Conservation (phyloP, 2,329 filamentous ascomycete species). For the Elsinoe arachidis region DNA sequence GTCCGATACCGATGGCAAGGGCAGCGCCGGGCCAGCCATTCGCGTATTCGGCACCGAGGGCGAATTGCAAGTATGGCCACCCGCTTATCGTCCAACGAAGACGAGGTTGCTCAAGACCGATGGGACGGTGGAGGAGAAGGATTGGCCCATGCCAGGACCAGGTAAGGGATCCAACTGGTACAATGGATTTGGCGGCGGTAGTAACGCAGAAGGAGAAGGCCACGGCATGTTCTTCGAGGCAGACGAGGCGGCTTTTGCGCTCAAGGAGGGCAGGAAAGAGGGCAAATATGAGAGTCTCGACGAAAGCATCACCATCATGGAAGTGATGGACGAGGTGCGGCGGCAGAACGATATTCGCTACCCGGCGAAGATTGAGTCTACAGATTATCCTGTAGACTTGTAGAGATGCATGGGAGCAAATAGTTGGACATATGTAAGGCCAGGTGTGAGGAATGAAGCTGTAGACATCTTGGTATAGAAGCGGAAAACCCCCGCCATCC, state of each 20-base stretch:
- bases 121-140: conserved; percentile 40
- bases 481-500: not conserved
- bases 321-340: conserved; percentile 63
- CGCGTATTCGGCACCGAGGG: conserved; percentile 73
- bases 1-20: conserved; percentile 53
- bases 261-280: conserved; percentile 70
- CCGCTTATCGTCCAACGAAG: conserved; percentile 57
- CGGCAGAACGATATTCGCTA: conserved; percentile 54
- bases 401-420: conserved; percentile 15
- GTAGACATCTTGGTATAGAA: not conserved
- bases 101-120: conserved; percentile 32
- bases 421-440: not conserved
- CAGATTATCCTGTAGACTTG: conserved; percentile 42
- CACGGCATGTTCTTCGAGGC: conserved; percentile 88
- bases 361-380: conserved; percentile 57
- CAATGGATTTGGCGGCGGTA: conserved; percentile 37
- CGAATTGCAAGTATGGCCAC: conserved; percentile 71
- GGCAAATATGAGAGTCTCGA: conserved; percentile 60
- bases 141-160: conserved; percentile 39
- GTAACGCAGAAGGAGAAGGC: conserved; percentile 49
- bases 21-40: conserved; percentile 56
- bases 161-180: conserved; percentile 39
- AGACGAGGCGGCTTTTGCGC: conserved; percentile 65
- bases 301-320: conserved; percentile 81
- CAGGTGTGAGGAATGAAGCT: too few species aligned